A percentile compares a stretch with the other conserved stretches of the same genome.
Evolutionary conservation across 23 red algal species (phyloP).

Genomic region (Agarophyton chilense): DNA sequence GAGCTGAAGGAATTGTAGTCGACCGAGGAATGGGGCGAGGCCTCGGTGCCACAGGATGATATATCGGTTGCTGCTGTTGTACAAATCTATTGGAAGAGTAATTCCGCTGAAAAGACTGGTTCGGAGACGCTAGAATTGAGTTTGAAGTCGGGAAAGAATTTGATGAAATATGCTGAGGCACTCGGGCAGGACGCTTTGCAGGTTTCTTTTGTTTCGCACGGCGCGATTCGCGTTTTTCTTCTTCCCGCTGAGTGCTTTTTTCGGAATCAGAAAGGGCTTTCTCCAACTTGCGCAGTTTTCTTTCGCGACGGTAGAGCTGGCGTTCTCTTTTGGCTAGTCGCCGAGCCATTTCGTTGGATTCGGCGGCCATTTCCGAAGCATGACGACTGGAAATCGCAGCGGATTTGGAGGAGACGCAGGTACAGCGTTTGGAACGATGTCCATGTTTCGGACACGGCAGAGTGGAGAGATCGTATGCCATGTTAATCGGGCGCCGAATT

Average conservation of each 20-base stretch:
- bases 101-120: background rate
- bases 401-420: background rate
- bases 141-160: background rate
- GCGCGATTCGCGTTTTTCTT: background rate
- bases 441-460: slow-evolving; percentile 7
- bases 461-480: background rate
- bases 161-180: background rate
- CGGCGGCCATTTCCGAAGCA: background rate
- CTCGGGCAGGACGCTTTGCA: background rate
- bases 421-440: background rate
- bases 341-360: background rate
- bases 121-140: background rate
- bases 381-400: background rate
- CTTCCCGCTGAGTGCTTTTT: background rate
- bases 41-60: background rate
- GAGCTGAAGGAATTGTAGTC: background rate
- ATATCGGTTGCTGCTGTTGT: background rate
- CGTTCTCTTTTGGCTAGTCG: background rate
- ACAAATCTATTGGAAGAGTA: background rate
- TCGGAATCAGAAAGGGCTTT: background rate
- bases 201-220: background rate
- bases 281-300: background rate
- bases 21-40: background rate
- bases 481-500: background rate
- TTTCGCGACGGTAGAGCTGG: background rate